phyloP scores from a whole-genome alignment of 306 rosid genomes.

The Crotalaria pallida region DNA sequence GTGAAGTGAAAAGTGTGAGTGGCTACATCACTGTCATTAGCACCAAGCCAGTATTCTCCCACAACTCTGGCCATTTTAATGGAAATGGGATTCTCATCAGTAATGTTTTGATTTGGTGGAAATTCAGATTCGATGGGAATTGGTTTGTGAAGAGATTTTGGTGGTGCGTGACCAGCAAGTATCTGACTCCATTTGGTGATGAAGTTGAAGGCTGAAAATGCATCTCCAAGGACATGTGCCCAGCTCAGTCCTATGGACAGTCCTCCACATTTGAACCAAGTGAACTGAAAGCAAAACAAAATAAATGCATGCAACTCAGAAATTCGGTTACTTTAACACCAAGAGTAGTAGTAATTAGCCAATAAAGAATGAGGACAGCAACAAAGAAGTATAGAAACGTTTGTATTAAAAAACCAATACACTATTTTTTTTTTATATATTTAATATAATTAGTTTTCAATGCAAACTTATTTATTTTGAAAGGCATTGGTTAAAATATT shows the following conservation, averaged over 20 bases:
- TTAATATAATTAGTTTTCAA: no score
- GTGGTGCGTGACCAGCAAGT: conserved; percentile 34
- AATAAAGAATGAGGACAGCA: no score
- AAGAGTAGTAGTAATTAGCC: background rate
- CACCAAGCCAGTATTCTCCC: conserved; percentile 39
- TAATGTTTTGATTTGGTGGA: background rate
- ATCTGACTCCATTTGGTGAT: conserved; percentile 47
- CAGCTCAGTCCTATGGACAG: conserved; percentile 64
- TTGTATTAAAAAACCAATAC: no score
- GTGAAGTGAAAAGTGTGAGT: conserved; percentile 45
- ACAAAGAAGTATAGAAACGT: no score
- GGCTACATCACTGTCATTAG: conserved; percentile 28
- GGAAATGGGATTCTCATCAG: conserved; percentile 27
- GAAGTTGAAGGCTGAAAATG: conserved; percentile 60
- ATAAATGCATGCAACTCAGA: background rate
- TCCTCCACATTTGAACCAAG: conserved; percentile 79
- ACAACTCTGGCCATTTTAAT: conserved; percentile 24
- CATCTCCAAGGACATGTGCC: conserved; percentile 85
- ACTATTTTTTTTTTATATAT: no score
- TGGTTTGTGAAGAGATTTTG: conserved; percentile 24
- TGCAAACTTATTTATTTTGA: no score
- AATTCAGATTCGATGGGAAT: background rate
- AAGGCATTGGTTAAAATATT: no score
- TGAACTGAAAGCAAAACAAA: conserved; percentile 34
- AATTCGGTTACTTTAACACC: background rate